A percentile compares a stretch with the other conserved stretches of the same genome.
phyloP scores from a whole-genome alignment of 192 early-diverging fungal species.

The Mortierella claussenii region DNA sequence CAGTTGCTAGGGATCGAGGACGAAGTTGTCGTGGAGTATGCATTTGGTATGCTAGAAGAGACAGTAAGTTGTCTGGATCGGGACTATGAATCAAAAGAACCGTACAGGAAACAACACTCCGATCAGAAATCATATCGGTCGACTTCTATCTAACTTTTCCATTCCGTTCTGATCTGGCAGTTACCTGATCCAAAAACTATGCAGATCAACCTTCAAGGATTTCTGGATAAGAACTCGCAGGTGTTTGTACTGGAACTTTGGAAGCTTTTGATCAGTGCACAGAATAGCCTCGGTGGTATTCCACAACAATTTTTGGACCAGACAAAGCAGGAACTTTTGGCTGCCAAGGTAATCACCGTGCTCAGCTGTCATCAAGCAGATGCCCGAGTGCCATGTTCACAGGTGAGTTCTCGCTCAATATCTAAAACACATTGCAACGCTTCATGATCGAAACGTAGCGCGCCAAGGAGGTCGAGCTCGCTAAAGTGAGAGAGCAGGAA shows the following conservation, averaged over 20 bases:
- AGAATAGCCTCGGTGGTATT: conserved; percentile 82
- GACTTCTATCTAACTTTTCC: conserved; percentile 2
- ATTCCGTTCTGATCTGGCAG: too few species aligned
- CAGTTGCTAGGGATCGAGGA: conserved; percentile 92
- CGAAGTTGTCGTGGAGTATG: conserved; percentile 90
- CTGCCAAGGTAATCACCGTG: conserved; percentile 65
- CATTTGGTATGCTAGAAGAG: conserved; percentile 85
- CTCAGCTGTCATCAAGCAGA: too few species aligned
- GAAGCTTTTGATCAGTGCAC: conserved; percentile 91
- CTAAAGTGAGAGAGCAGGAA: conserved; percentile 52
- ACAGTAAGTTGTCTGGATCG: too few species aligned
- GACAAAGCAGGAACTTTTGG: conserved; percentile 85
- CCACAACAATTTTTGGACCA: conserved; percentile 85
- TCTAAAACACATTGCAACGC: background rate
- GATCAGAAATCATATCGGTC: too few species aligned
- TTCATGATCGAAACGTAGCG: conserved; percentile 27
- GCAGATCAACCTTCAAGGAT: conserved; percentile 96
- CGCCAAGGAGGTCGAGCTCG: conserved; percentile 45
- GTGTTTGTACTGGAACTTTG: conserved; percentile 90
- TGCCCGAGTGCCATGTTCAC: too few species aligned
- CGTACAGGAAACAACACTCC: too few species aligned
- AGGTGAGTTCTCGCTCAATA: too few species aligned
- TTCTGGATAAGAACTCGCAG: conserved; percentile 85
- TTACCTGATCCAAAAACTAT: conserved; percentile 87
- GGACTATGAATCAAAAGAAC: too few species aligned